Percentiles rank a stretch among this genome's conserved stretches.
phyloP scores from a whole-genome alignment of 306 rosid genomes.

The Begonia masoniana region DNA sequence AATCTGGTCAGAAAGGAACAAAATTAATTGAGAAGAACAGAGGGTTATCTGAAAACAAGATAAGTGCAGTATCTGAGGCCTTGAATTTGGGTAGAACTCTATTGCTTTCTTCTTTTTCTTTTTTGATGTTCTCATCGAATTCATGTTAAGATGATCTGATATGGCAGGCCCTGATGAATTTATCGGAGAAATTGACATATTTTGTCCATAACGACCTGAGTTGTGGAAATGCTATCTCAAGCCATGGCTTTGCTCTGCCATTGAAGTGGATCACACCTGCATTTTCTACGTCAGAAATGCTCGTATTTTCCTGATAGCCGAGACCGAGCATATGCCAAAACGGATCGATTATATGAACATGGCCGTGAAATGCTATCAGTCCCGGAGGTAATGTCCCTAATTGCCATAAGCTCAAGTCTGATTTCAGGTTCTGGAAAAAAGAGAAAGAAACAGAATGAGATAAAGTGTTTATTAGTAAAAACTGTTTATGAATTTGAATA shows the following conservation, averaged over 20 bases:
- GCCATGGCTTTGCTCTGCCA: slow-evolving; percentile 99
- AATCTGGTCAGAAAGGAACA: not conserved
- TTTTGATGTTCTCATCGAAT: slow-evolving; percentile 25
- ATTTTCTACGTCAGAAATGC: slow-evolving; percentile 46
- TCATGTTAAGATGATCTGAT: slow-evolving; percentile 47
- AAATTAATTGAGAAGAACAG: slow-evolving; percentile 24
- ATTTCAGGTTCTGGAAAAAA: slow-evolving; percentile 73
- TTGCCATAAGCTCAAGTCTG: slow-evolving; percentile 97
- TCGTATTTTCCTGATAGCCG: slow-evolving; percentile 92
- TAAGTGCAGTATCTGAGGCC: slow-evolving; percentile 22
- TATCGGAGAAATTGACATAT: slow-evolving; percentile 74
- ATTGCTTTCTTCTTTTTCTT: slow-evolving; percentile 20
- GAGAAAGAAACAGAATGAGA: not conserved
- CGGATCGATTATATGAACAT: slow-evolving; percentile 69
- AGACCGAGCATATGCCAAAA: slow-evolving; percentile 98
- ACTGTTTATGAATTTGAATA: not conserved
- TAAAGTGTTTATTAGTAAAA: too few species aligned
- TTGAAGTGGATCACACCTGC: slow-evolving; percentile 91
- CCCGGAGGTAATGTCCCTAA: slow-evolving; percentile 98
- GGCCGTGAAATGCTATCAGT: slow-evolving; percentile 93
- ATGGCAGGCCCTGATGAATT: slow-evolving; percentile 82
- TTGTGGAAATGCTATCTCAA: slow-evolving; percentile 81
- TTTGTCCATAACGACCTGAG: slow-evolving; percentile 71
- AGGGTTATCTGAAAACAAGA: slow-evolving; percentile 25
- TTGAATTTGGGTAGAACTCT: slow-evolving; percentile 27